Percentiles rank a stretch among this genome's conserved stretches.
Evolutionary conservation across 1,139 yeast species (phyloP).

Genomic region (Scheffersomyces titani): DNA sequence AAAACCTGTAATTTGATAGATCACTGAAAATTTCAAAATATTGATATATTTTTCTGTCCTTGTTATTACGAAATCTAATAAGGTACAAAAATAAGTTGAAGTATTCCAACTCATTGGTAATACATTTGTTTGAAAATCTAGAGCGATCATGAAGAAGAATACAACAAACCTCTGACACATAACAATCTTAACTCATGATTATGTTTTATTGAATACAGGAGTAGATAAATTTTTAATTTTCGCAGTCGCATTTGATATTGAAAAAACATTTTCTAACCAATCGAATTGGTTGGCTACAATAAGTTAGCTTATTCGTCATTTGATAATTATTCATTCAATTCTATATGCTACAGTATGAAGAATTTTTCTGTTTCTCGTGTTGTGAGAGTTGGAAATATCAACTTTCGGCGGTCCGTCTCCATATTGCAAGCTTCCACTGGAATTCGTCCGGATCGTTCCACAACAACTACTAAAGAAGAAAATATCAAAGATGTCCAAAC

Average conservation of each 20-base stretch:
- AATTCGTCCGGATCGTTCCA: constrained; percentile 4
- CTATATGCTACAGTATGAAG: background rate
- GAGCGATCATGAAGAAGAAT: no score
- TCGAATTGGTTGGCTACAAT: background rate
- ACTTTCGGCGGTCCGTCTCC: constrained; percentile 4
- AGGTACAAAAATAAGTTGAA: no score
- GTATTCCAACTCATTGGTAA: no score
- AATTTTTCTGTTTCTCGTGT: background rate
- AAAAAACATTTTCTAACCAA: background rate
- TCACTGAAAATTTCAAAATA: no score
- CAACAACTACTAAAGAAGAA: constrained; percentile 8
- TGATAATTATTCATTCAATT: background rate
- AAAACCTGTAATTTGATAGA: no score
- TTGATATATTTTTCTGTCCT: no score
- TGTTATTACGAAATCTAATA: no score
- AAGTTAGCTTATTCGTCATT: background rate
- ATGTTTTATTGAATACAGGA: no score
- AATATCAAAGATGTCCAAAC: constrained; percentile 12
- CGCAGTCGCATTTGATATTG: background rate
- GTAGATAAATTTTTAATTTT: no score
- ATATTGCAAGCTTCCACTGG: constrained; percentile 4
- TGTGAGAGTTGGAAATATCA: background rate
- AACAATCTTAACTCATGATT: no score
- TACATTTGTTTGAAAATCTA: no score
- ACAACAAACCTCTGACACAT: no score